Percentiles rank a stretch among this genome's conserved stretches.
phyloP scores from a whole-genome alignment of 2,329 filamentous ascomycete genomes.

The Fusarium drepaniforme region DNA sequence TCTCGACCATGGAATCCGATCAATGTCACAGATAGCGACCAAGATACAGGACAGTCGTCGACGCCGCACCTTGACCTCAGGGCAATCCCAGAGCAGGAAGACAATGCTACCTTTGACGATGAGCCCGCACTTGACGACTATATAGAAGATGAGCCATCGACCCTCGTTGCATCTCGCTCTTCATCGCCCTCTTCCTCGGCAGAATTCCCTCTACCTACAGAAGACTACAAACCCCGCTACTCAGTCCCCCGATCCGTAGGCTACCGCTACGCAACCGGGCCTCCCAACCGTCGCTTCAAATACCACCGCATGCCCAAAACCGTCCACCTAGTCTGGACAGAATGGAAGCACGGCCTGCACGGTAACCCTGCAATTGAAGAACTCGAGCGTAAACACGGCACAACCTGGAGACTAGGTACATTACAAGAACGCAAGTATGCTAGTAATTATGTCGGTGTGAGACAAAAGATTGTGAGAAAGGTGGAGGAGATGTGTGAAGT shows the following conservation, averaged over 20 bases:
- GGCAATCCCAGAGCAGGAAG: neutral
- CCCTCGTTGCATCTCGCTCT: neutral
- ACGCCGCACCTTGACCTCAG: neutral
- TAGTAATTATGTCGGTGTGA: constrained; percentile 43
- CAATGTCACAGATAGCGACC: neutral
- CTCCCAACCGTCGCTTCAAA: constrained; percentile 26
- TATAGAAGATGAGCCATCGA: neutral
- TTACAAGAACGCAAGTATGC: constrained; percentile 40
- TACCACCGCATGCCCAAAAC: constrained; percentile 42
- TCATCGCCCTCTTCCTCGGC: neutral
- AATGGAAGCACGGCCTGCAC: constrained; percentile 38
- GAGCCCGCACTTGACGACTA: neutral
- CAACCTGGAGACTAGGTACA: constrained; percentile 33
- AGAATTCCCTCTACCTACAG: neutral
- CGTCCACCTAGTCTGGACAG: constrained; percentile 37
- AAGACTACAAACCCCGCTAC: constrained; percentile 32
- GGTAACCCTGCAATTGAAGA: constrained; percentile 38
- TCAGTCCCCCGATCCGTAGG: constrained; percentile 27
- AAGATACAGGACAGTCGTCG: neutral
- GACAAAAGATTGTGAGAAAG: constrained; percentile 35
- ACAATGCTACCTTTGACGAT: neutral
- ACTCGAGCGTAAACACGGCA: constrained; percentile 38
- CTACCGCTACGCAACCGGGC: constrained; percentile 34
- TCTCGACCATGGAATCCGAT: constrained; percentile 11
- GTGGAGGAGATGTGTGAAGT: constrained; percentile 34